Conservation (phyloP, 306 rosid species). For the Dicorynia guianensis region DNA sequence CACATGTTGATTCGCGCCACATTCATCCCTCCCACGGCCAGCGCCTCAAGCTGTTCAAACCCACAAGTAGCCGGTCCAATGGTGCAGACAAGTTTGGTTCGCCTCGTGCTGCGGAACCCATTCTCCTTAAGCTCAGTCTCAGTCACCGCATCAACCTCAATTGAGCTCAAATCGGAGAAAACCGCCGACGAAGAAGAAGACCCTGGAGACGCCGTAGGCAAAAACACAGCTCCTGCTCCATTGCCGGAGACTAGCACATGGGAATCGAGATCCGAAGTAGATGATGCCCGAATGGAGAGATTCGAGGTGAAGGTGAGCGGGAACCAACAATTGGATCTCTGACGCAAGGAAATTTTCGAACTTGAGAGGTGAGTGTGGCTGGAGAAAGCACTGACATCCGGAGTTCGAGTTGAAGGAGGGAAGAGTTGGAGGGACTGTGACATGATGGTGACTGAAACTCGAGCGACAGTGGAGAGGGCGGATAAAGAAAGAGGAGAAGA, state of each 20-base stretch:
- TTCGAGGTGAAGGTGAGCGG: too few relatives aligned
- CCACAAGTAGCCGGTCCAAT: conserved; percentile 88
- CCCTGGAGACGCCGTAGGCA: conserved; percentile 26
- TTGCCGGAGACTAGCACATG: conserved; percentile 53
- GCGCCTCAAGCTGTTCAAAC: conserved; percentile 86
- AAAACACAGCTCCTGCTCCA: conserved; percentile 49
- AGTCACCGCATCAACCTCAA: conserved; percentile 88
- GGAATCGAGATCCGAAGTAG: conserved; percentile 54
- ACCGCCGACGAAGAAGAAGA: too few relatives aligned
- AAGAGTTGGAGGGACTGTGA: conserved; percentile 71
- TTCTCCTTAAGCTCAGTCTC: conserved; percentile 85
- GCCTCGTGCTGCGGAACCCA: conserved; percentile 87
- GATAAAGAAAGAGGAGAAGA: not conserved
- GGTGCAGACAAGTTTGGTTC: conserved; percentile 88
- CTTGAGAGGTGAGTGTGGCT: conserved; percentile 25
- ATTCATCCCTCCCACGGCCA: conserved; percentile 97
- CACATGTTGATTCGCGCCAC: conserved; percentile 95
- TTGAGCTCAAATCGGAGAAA: conserved; percentile 50
- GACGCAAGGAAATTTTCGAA: conserved; percentile 39
- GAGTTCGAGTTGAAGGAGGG: conserved; percentile 46
- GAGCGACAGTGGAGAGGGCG: not conserved
- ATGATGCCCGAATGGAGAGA: not conserved
- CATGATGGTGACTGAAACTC: conserved; percentile 52
- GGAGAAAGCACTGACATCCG: conserved; percentile 28
- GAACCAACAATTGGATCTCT: conserved; percentile 5